Base-by-base conservation (phyloP, 2,329 filamentous ascomycete species). In the Trichoderma semiorbis region DNA sequence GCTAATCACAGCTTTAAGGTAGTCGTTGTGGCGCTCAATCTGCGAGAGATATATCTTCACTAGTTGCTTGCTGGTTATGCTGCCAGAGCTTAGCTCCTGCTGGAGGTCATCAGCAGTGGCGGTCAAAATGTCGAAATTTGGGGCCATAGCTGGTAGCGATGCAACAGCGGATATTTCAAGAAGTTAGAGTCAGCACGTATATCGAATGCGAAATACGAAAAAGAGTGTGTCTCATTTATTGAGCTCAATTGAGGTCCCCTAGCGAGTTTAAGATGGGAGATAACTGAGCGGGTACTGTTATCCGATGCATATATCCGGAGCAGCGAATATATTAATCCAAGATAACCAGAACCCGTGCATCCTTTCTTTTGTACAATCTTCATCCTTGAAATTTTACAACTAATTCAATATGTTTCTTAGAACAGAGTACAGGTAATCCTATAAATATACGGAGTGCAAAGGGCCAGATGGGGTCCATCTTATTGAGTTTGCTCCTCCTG, bases 1-100 rank as follows among this genome's bases (percentile, higher is more conserved):
- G 16, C 61, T 62, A 1, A 75, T 68, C 5, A 76, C 53, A 0
- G 74, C 74, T 30, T 74, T 73, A 8, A 76, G 72, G 26, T 61
- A 63, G 21, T 47, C 43, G 34, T 76, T 67, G 53, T 74, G 57
- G 0, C 21, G 26, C 12, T 34, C 24, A 14, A 76, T 75, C 26
- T 75, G 71, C 1, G 47, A 62, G 8, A 74, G 58, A 62, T 75
- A 76, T 6, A 7, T 16, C 16, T 67, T 43, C 12, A 76, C 74
- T 7, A 75, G 47, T 5, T 72, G 60, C n/a, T 58, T 24, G 28
- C 75, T 74, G 14, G 61, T 74, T 39, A 75, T 32, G 21, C 36
- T 16, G 28, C 36, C 7, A n/a, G 36, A 61, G n/a, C 28, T 34
- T 16, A 70, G 36, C 26, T 65, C 26, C 1, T 12, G 60, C 32